Conservation (phyloP, 2,329 filamentous ascomycete genomes). For the Coniochaeta sp. region DNA sequence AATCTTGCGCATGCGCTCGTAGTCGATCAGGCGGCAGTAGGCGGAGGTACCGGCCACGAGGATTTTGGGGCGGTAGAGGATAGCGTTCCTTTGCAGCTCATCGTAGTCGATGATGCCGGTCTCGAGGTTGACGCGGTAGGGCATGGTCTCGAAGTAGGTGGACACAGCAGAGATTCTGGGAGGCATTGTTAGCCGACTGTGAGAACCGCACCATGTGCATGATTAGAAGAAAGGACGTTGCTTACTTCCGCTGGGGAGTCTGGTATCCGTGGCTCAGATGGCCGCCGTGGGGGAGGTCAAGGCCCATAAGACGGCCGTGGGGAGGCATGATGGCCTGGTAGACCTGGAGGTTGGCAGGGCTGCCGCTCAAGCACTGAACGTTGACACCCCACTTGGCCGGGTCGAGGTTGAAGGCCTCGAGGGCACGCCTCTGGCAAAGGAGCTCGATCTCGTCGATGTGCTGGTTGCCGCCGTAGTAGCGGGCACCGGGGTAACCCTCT, state of each 20-base stretch:
- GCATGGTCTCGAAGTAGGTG: constrained; percentile 98
- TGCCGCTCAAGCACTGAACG: constrained; percentile 88
- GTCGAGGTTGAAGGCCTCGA: constrained; percentile 84
- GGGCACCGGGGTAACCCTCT: constrained; percentile 93
- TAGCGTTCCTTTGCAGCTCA: constrained; percentile 79
- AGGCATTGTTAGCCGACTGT: neutral
- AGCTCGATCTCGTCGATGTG: constrained; percentile 96
- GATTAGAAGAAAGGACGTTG: constrained; percentile 9
- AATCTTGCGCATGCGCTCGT: constrained; percentile 91
- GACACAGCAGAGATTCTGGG: constrained; percentile 85
- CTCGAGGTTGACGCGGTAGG: constrained; percentile 82
- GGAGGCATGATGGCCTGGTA: constrained; percentile 97
- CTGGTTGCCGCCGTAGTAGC: constrained; percentile 99
- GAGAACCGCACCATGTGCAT: neutral
- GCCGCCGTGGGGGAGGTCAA: constrained; percentile 89
- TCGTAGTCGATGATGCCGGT: constrained; percentile 98
- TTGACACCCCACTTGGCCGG: constrained; percentile 95
- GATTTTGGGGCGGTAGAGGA: constrained; percentile 91
- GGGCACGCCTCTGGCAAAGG: constrained; percentile 88
- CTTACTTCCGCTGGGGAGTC: constrained; percentile 83
- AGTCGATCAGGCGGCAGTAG: constrained; percentile 97
- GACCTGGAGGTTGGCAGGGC: constrained; percentile 93
- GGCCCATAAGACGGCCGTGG: constrained; percentile 93
- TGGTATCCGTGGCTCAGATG: constrained; percentile 98
- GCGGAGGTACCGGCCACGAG: constrained; percentile 95